A percentile compares a stretch with the other conserved stretches of the same genome.
Conservation (phyloP, 352 stramenopile species). For the Pythium folliculosum region DNA sequence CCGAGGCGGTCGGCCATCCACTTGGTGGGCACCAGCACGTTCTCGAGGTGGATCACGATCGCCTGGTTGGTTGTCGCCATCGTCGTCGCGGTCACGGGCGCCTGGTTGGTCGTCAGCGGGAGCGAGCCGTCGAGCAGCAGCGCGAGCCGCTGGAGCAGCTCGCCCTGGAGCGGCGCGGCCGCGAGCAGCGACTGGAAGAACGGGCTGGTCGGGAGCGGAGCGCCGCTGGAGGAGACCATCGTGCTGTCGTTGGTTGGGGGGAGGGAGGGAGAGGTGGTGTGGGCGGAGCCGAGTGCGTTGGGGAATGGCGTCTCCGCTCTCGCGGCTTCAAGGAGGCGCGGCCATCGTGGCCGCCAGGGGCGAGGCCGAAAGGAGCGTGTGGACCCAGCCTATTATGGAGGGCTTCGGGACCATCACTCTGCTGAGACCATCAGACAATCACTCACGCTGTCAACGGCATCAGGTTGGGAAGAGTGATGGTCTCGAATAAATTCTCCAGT, state of each 20-base stretch:
- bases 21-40: slow-evolving; percentile 29
- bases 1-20: slow-evolving; percentile 28
- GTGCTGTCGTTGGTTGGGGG: neutral
- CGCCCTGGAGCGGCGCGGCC: neutral
- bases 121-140: slow-evolving; percentile 6
- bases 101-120: neutral
- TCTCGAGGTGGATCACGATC: slow-evolving; percentile 28
- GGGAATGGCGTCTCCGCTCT: slow-evolving; percentile 8
- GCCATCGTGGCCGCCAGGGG: no score
- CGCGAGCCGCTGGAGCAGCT: slow-evolving; percentile 20
- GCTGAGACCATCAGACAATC: no score
- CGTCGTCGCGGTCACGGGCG: neutral
- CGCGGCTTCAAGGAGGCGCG: no score
- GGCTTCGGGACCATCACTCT: no score
- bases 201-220: neutral
- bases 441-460: no score
- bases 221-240: slow-evolving; percentile 19
- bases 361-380: no score
- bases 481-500: no score
- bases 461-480: no score
- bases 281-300: slow-evolving; percentile 5
- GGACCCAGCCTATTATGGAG: no score
- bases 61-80: slow-evolving; percentile 6
- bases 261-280: neutral
- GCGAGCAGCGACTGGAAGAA: slow-evolving; percentile 19